A percentile compares a stretch with the other conserved stretches of the same genome.
Conservation (phyloP, 2,329 filamentous ascomycete species). For the Rhynchosporium graminicola region DNA sequence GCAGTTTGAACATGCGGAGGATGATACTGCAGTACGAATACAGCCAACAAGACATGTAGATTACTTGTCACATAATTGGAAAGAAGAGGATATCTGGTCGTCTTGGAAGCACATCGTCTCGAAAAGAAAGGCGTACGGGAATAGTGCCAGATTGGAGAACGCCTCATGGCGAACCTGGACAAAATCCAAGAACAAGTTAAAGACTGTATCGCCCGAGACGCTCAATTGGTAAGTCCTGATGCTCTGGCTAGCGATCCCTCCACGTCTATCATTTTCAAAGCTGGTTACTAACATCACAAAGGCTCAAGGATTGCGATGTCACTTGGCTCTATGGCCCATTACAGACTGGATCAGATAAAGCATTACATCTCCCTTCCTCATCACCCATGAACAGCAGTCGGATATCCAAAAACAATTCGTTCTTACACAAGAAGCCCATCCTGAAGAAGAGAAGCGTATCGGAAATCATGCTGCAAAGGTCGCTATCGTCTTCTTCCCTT, state of each 20-base stretch:
- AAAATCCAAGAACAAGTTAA: constrained; percentile 84
- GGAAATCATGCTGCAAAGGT: constrained; percentile 89
- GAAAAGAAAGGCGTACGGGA: constrained; percentile 75
- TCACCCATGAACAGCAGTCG: constrained; percentile 50
- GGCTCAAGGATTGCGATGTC: constrained; percentile 95
- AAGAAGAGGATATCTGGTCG: constrained; percentile 95
- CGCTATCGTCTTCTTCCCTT: constrained; percentile 83
- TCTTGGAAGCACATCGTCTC: constrained; percentile 94
- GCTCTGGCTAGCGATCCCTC: background rate
- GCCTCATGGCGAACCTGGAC: constrained; percentile 97
- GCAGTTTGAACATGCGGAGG: constrained; percentile 45
- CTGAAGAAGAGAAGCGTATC: constrained; percentile 97
- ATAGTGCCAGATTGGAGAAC: constrained; percentile 84
- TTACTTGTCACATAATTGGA: constrained; percentile 94
- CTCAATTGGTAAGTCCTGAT: constrained; percentile 77
- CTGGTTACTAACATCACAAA: constrained; percentile 42
- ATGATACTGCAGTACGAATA: constrained; percentile 57
- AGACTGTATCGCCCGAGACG: constrained; percentile 85
- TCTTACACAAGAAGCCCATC: constrained; percentile 69
- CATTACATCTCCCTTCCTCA: constrained; percentile 50
- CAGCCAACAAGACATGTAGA: constrained; percentile 79
- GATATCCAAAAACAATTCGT: constrained; percentile 61
- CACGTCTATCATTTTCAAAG: background rate
- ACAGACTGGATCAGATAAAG: constrained; percentile 66
- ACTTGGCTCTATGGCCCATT: constrained; percentile 96